phyloP scores from a whole-genome alignment of 2,329 filamentous ascomycete genomes.

The Thermoascus crustaceus region DNA sequence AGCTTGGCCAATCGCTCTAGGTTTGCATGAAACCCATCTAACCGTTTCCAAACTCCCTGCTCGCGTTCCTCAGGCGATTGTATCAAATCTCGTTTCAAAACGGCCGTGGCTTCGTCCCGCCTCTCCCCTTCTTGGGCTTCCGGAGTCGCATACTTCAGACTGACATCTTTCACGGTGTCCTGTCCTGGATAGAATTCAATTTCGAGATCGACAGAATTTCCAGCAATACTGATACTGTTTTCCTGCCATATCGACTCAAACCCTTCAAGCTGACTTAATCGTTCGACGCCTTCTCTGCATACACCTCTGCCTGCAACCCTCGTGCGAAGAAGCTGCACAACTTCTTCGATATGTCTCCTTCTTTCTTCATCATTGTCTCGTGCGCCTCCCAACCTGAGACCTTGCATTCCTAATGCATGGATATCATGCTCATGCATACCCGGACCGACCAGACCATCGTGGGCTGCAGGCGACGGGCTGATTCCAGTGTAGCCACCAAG shows the following conservation, averaged over 20 bases:
- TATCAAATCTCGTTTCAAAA: slow-evolving; percentile 34
- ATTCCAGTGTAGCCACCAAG: slow-evolving; percentile 36
- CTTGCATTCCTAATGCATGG: slow-evolving; percentile 31
- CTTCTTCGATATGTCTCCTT: slow-evolving; percentile 32
- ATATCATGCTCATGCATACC: slow-evolving; percentile 33
- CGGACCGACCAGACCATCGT: slow-evolving; percentile 27
- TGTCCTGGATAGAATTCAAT: slow-evolving; percentile 35
- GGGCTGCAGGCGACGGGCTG: slow-evolving; percentile 31
- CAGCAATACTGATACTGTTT: slow-evolving; percentile 38
- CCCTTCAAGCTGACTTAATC: slow-evolving; percentile 34
- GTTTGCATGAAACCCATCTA: slow-evolving; percentile 35
- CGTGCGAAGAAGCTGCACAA: slow-evolving; percentile 32
- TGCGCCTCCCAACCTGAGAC: slow-evolving; percentile 26
- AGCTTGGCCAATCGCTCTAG: slow-evolving; percentile 37
- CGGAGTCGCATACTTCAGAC: slow-evolving; percentile 34
- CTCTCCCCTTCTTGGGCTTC: slow-evolving; percentile 33
- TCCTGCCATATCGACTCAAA: slow-evolving; percentile 42
- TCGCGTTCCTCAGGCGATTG: slow-evolving; percentile 25
- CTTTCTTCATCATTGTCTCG: slow-evolving; percentile 37
- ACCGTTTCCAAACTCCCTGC: slow-evolving; percentile 26
- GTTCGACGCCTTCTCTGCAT: slow-evolving; percentile 36
- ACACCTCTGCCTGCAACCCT: slow-evolving; percentile 36
- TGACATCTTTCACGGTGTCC: slow-evolving; percentile 37
- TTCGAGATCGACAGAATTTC: slow-evolving; percentile 40
- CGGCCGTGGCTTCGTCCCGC: slow-evolving; percentile 35